Conservation (phyloP, 2,329 filamentous ascomycete species). For the Ophiobolus disseminans region DNA sequence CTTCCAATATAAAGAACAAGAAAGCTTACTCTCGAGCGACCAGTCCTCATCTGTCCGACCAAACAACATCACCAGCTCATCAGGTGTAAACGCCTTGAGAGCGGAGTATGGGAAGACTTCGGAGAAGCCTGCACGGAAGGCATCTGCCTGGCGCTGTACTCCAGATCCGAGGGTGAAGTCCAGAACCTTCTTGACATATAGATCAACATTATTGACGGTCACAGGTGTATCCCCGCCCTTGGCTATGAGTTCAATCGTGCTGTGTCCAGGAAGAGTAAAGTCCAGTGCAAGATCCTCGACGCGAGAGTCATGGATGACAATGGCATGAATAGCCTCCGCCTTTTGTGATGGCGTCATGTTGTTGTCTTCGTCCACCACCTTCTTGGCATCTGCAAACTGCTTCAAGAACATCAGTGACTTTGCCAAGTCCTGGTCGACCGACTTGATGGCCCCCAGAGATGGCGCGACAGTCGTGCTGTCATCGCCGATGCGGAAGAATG, state of each 20-base stretch:
- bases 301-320: constrained; percentile 75
- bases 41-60: constrained; percentile 94
- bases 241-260: constrained; percentile 79
- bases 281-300: constrained; percentile 91
- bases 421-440: constrained; percentile 85
- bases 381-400: constrained; percentile 83
- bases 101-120: constrained; percentile 96
- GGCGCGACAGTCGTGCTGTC: constrained; percentile 70
- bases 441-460: constrained; percentile 86
- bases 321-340: constrained; percentile 69
- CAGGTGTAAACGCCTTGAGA: constrained; percentile 90
- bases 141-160: constrained; percentile 86
- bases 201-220: constrained; percentile 88
- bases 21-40: constrained; percentile 87
- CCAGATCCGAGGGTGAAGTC: constrained; percentile 90
- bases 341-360: constrained; percentile 73
- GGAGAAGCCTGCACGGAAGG: constrained; percentile 89
- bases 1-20: neutral
- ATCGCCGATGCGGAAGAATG: constrained; percentile 94
- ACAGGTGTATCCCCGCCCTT: constrained; percentile 77
- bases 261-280: constrained; percentile 91
- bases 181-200: constrained; percentile 87
- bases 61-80: constrained; percentile 93
- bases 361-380: constrained; percentile 76
- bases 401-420: constrained; percentile 86